phyloP scores from a whole-genome alignment of 2,329 filamentous ascomycete species.

The Fonsecaea pugnacius region DNA sequence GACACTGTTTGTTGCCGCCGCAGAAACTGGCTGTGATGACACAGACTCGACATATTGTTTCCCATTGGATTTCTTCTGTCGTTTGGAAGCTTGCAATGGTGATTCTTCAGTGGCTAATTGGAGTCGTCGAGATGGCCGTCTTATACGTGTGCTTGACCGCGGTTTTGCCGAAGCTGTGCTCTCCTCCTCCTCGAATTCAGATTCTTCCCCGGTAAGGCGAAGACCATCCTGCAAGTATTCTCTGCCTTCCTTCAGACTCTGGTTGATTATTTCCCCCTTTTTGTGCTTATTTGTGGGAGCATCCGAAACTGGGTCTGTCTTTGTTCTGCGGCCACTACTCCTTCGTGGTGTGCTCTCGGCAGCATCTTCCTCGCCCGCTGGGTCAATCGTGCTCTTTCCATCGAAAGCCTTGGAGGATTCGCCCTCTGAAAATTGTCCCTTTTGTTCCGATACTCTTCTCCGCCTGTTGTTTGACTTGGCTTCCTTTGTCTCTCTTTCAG shows the following conservation, averaged over 20 bases:
- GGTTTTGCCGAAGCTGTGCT: neutral
- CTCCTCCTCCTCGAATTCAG: constrained; percentile 7
- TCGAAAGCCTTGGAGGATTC: neutral
- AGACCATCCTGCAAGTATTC: neutral
- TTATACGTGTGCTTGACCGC: constrained; percentile 22
- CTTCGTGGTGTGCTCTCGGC: neutral
- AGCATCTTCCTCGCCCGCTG: neutral
- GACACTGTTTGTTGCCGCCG: neutral
- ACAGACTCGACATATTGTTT: neutral
- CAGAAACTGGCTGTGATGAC: neutral
- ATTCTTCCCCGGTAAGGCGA: neutral
- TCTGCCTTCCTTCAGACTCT: neutral
- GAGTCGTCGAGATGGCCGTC: constrained; percentile 15
- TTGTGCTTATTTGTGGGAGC: neutral
- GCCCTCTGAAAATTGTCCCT: neutral
- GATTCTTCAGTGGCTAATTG: neutral
- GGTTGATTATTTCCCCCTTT: neutral
- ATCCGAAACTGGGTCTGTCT: neutral
- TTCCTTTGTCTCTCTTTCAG: neutral
- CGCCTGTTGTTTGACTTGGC: neutral
- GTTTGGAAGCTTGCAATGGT: neutral
- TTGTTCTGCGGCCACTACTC: neutral
- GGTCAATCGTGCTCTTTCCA: neutral
- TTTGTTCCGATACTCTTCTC: neutral
- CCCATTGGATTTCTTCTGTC: neutral